These are phyloP conservation scores for Bolboschoenus planiculmis DNA, from an alignment of 176 grass and related monocot species.

Conservation along the genomic window DNA sequence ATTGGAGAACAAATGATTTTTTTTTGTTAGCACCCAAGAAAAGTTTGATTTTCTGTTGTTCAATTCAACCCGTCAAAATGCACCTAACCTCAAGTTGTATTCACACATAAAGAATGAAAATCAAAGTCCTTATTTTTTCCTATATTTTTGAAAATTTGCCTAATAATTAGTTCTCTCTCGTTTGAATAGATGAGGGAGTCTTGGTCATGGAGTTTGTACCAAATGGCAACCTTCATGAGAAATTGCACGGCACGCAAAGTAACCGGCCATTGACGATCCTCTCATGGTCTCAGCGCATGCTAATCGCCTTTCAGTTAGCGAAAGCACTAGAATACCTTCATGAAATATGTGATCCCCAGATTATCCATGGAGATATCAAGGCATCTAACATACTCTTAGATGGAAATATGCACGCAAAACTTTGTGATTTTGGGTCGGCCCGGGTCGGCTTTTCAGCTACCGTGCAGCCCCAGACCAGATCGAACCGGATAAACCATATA, in stretches of 20 bases:
- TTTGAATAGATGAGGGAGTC: constrained; percentile 40
- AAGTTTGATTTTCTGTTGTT: not conserved
- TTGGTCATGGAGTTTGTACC: constrained; percentile 70
- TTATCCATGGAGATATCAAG: constrained; percentile 91
- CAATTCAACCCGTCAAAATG: not conserved
- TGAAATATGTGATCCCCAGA: constrained; percentile 32
- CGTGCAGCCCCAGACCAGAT: constrained; percentile 24
- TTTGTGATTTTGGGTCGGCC: constrained; percentile 87
- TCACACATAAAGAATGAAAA: constrained; percentile 3
- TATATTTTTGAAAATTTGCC: not conserved
- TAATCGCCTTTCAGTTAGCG: constrained; percentile 55
- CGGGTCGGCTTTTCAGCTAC: constrained; percentile 37
- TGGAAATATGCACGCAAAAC: constrained; percentile 46
- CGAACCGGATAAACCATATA: constrained; percentile 31
- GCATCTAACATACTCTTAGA: constrained; percentile 77
- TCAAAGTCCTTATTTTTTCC: not conserved
- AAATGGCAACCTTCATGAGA: constrained; percentile 61
- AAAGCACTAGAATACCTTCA: constrained; percentile 80
- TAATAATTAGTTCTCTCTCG: constrained; percentile 11
- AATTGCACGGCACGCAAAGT: constrained; percentile 30
- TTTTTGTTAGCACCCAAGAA: not conserved
- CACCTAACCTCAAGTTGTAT: not conserved
- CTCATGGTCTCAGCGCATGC: constrained; percentile 48
- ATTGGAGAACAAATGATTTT: not conserved
- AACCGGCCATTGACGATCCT: not conserved